These are phyloP conservation scores for Hymenoscyphus infarciens DNA, from an alignment of 2,329 filamentous ascomycete genomes.

Conservation along the genomic window DNA sequence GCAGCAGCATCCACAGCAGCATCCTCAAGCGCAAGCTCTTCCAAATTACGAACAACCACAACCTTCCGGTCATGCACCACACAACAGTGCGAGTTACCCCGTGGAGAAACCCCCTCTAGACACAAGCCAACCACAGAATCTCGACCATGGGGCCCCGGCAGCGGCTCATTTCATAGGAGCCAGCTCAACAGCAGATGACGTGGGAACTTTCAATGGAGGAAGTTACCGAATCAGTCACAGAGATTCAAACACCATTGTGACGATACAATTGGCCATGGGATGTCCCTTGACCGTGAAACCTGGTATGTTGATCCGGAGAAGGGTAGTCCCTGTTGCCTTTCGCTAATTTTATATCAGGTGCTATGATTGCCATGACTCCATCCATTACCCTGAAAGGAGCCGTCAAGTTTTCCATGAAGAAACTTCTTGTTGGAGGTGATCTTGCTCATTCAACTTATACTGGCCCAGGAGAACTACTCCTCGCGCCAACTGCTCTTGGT, in stretches of 20 bases:
- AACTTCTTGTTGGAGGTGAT: conserved; percentile 79
- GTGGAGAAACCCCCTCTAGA: conserved; percentile 34
- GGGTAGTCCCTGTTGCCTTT: not conserved
- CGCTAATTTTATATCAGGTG: conserved; percentile 47
- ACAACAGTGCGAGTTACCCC: conserved; percentile 23
- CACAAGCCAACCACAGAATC: conserved; percentile 28
- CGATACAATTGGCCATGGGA: conserved; percentile 83
- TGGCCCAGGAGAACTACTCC: conserved; percentile 83
- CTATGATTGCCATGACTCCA: conserved; percentile 94
- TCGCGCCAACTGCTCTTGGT: conserved; percentile 76
- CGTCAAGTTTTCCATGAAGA: conserved; percentile 86
- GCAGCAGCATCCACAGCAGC: conserved; percentile 17
- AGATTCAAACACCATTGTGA: conserved; percentile 85
- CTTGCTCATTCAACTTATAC: conserved; percentile 77
- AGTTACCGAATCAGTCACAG: conserved; percentile 91
- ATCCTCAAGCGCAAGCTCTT: conserved; percentile 12
- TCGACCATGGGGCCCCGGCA: conserved; percentile 40
- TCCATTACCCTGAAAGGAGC: conserved; percentile 79
- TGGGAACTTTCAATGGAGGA: conserved; percentile 96
- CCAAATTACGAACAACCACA: conserved; percentile 21
- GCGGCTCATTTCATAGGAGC: conserved; percentile 61
- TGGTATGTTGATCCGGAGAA: conserved; percentile 43
- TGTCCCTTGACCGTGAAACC: conserved; percentile 80
- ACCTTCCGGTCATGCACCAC: conserved; percentile 15
- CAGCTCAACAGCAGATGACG: conserved; percentile 67